phyloP scores from a whole-genome alignment of 345 rosid species.

The Sapria himalayana region DNA sequence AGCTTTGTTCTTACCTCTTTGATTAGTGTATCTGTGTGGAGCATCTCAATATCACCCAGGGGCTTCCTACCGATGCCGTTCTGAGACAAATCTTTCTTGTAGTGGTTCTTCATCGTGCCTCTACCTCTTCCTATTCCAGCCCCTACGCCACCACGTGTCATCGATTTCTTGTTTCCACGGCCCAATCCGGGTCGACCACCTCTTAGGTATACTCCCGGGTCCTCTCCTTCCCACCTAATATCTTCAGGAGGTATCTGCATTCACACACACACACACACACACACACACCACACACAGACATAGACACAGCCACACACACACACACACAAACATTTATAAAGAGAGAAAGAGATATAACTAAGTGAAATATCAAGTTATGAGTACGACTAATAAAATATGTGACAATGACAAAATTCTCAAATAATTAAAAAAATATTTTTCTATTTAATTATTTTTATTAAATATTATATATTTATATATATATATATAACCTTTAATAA shows the following conservation, averaged over 20 bases:
- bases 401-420: too few relatives aligned
- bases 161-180: constrained; percentile 47
- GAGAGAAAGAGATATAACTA: too few relatives aligned
- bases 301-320: too few relatives aligned
- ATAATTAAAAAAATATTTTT: too few relatives aligned
- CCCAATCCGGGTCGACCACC: constrained; percentile 67
- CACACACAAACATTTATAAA: too few relatives aligned
- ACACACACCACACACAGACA: too few relatives aligned
- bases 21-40: constrained; percentile 69
- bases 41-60: constrained; percentile 71
- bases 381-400: too few relatives aligned
- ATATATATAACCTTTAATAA: too few relatives aligned
- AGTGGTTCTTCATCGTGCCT: constrained; percentile 32
- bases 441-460: too few relatives aligned
- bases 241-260: constrained; percentile 77
- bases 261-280: too few relatives aligned
- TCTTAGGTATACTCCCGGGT: constrained; percentile 44
- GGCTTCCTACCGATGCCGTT: constrained; percentile 64
- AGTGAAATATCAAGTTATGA: too few relatives aligned
- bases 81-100: constrained; percentile 33
- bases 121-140: constrained; percentile 62
- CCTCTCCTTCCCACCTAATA: constrained; percentile 76
- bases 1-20: constrained; percentile 41
- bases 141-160: constrained; percentile 43
- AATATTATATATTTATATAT: too few relatives aligned